Conservation (phyloP, 2,329 filamentous ascomycete genomes). For the Exophiala oligosperma region DNA sequence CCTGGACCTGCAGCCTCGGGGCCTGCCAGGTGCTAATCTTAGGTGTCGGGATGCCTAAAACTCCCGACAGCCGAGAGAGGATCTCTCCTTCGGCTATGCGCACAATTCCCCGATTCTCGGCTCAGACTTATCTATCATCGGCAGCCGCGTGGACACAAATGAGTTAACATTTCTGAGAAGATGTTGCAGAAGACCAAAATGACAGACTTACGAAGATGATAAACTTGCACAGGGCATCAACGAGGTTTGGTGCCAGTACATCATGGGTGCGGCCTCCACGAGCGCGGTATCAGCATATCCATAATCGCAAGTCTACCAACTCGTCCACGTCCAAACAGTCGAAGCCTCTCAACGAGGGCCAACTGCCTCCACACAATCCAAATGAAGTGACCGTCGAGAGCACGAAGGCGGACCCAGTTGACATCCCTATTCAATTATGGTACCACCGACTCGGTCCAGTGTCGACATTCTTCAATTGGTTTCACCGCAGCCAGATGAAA, state of each 20-base stretch:
- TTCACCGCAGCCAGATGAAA: slow-evolving; percentile 62
- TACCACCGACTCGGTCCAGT: slow-evolving; percentile 30
- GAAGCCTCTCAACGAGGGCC: background rate
- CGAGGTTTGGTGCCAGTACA: slow-evolving; percentile 19
- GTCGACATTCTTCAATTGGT: slow-evolving; percentile 31
- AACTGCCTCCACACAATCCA: slow-evolving; percentile 14
- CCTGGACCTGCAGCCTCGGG: background rate
- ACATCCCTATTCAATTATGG: slow-evolving; percentile 29
- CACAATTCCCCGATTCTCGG: background rate
- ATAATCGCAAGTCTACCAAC: slow-evolving; percentile 12
- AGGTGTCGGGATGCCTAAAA: background rate
- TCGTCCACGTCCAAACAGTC: slow-evolving; percentile 10
- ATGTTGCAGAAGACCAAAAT: slow-evolving; percentile 5
- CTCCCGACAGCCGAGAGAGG: background rate
- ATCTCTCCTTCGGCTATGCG: background rate
- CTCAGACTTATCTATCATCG: background rate
- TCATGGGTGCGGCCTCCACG: slow-evolving; percentile 15
- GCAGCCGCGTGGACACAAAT: background rate
- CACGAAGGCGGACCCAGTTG: slow-evolving; percentile 23
- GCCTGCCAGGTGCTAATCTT: background rate
- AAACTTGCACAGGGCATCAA: slow-evolving; percentile 16
- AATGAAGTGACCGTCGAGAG: slow-evolving; percentile 9
- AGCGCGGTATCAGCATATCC: slow-evolving; percentile 13
- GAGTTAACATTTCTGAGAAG: background rate
- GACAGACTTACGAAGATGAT: slow-evolving; percentile 15